Base-by-base conservation (phyloP, 2,329 filamentous ascomycete species). In the Penicillium sp. region DNA sequence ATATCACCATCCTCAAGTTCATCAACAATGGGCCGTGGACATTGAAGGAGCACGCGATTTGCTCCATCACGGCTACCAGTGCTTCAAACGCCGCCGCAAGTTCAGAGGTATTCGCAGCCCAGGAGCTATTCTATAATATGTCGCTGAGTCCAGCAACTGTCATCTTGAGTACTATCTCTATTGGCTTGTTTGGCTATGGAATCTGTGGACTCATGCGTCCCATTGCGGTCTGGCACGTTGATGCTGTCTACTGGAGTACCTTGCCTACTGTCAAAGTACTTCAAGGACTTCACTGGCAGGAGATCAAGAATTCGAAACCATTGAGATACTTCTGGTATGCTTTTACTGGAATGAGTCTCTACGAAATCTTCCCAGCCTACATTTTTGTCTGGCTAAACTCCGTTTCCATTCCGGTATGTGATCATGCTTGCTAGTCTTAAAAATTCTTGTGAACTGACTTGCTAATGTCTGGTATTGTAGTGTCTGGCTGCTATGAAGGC, bases 1-100 rank as follows among this genome's bases (percentile, higher is more conserved):
- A 71, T 66, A 79, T 84, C 46, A 60, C 54, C 1, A 11, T 75
- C 16, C 31, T 78, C 16, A 72, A 70, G 7, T 79, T 85, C 48
- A 22, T 86, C 62, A 86, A 86, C 61, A 70, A 70, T 5, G 79
- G 82, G 0, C 77, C 76, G 0, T 86, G 80, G 79, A 74, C 73
- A 27, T 68, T 85, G 31, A 86, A 86, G 60, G 84, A 86, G 63
- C 83, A 86, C 35, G 73, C 81, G 0, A 76, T 85, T 1, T 80
- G 78, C 59, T 63, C 82, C 48, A 82, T 84, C 63, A 84, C 80
- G 1, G 81, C 82, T 1, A 82, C 80, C 0, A 81, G 81, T 0
- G 82, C 80, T 0, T 82, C 80, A 4, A 82, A 83, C 46, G 82
- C 78, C 1, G 55, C 76, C 0, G 74, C 72, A 3, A 78, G 73